These are phyloP conservation scores for Rubroboletus pulcherrimus DNA, from an alignment of 768 basidiomycete species.

Conservation along the genomic window DNA sequence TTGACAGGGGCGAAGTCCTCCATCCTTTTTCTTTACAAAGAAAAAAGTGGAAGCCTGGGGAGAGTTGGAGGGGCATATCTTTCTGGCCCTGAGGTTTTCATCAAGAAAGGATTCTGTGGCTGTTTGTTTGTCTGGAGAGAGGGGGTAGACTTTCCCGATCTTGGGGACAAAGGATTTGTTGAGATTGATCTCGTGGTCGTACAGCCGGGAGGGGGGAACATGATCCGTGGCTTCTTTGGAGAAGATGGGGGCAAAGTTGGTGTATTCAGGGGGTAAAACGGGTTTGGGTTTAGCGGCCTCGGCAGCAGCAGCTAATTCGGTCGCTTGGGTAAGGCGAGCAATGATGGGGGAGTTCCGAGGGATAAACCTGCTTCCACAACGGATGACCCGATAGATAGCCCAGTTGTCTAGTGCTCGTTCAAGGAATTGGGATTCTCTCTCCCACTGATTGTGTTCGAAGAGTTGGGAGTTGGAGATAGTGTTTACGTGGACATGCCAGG, in stretches of 20 bases:
- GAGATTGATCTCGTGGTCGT: not conserved
- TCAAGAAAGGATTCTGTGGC: not conserved
- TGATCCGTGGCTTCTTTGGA: not conserved
- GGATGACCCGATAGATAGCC: too few species aligned
- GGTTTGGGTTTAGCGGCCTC: too few species aligned
- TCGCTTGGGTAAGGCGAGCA: too few species aligned
- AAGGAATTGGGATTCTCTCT: too few species aligned
- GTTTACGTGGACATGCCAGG: too few species aligned
- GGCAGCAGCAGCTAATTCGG: rapidly evolving
- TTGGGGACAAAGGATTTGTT: not conserved
- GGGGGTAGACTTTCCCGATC: not conserved
- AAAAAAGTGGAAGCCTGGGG: not conserved
- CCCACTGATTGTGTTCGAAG: too few species aligned
- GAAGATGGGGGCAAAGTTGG: too few species aligned
- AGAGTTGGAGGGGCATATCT: not conserved
- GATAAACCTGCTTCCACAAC: too few species aligned
- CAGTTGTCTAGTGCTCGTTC: too few species aligned
- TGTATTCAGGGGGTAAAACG: rapidly evolving
- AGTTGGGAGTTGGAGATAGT: too few species aligned
- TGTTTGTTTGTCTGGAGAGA: not conserved
- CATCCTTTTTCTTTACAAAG: not conserved
- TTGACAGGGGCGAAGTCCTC: too few species aligned
- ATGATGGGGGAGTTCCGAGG: too few species aligned
- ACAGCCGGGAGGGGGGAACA: not conserved
- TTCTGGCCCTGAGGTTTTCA: not conserved